Base-by-base conservation (phyloP, 352 stramenopile species). In the Globisporangium solare region DNA sequence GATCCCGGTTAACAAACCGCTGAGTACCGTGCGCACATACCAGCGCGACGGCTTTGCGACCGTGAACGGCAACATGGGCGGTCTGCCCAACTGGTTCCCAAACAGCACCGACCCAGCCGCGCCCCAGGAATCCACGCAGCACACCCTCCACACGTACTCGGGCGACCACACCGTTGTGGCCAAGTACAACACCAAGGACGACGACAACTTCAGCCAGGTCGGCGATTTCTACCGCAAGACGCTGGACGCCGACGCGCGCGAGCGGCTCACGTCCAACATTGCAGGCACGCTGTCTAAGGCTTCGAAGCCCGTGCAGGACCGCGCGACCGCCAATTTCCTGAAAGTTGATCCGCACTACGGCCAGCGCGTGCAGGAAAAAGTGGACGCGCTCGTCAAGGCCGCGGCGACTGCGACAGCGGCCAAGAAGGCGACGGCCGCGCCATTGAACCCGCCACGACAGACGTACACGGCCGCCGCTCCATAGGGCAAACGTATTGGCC, bases 151-250 rank as follows among this genome's bases (percentile, higher is more conserved):
- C 58, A 24, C 68, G 51, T 83, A 71, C 61, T 18, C 51, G 7
- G 73, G 67, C 43, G 66, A 78, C 8, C 64, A 79, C 60, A 47
- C 70, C 1, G 20, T 61, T 11, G 71, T 86, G 39, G 35, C 76
- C 58, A 84, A 88, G 56, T 89, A 76, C 67, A 87, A 83, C 53
- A 92, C 89, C 14, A 67, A 70, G 32, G 86, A 96, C 63, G 85
- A 96, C 24, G 88, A 97, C 70, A 97, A 97, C 68, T 96, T 91
- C 57, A 81, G 76, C 40, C 89, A 97, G 63, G 76, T 79, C 14
- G 67, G 76, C n/a, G 67, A 74, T 1, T 96, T 96, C 60, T 96
- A 93, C 74, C 78, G 78, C 56, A 77, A 92, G 56, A 84, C 83
- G 48, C 72, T 97, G 47, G 60, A 88, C 24, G 73, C 70, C 3